Base-by-base conservation (phyloP, 1,284 basidiomycete species). In the Boletus mariae region DNA sequence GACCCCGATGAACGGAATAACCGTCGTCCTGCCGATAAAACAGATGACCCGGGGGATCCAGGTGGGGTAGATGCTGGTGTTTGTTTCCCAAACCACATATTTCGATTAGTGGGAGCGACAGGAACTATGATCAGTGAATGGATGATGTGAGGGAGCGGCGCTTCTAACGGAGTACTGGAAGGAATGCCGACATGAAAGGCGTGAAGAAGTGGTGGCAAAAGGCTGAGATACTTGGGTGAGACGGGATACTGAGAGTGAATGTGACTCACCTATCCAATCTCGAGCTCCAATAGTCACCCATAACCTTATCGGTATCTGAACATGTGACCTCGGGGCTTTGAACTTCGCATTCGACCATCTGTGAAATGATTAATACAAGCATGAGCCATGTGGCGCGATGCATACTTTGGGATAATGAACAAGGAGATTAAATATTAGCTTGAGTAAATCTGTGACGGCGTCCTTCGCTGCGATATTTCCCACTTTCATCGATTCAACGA, bases 61-160 rank as follows among this genome's bases (percentile, higher is more conserved):
- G 60, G 45, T 17, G 43, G 56, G 1, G 53, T 26, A 5, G 55
- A 12, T 8, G 53, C 12, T 9, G 56, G 45, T 4, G 49, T 20
- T 17, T 54, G 57, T 41, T 47, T 55, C 8, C 70, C 68, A 34
- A 80, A 76, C 78, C 80, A 90, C 40, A 78, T 63, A 26, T 72
- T 58, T 48, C 76, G 80, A 41, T 85, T 75, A 31, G 76, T 68
- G 8, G 81, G 69, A 35, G 75, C 75, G 38, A 90, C 71, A 45
- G 90, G 90, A 50, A 91, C 80, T 15, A 77, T 81, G 57, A 92
- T 85, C 46, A 92, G 75, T 3, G 82, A 73, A 61, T 92, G 89
- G 38, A 92, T 84, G 54, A 84, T 77, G 59, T 92, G 85, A 1
- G 86, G 83, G 47, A 92, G 72, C 1, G 90, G 90, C 0, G 82